Evolutionary conservation across 1,284 basidiomycete species (phyloP).

Genomic region (Stygiomarasmius scandens): DNA sequence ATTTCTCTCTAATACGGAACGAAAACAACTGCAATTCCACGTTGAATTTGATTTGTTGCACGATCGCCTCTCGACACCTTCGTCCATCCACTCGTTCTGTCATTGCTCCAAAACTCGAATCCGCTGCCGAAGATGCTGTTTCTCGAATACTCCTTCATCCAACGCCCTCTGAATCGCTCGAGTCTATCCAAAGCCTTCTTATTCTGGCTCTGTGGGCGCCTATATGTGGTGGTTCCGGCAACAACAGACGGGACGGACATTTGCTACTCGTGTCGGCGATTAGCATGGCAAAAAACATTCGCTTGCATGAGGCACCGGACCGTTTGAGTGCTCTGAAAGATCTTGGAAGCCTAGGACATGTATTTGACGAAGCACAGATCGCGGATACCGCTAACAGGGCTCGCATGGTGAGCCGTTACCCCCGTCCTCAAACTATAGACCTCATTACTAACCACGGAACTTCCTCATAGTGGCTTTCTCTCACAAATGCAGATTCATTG

Average conservation of each 20-base stretch:
- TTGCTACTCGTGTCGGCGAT: conserved; percentile 10
- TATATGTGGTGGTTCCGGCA: neutral
- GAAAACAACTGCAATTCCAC: conserved; percentile 1
- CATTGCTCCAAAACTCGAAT: conserved; percentile 9
- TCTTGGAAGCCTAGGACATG: neutral
- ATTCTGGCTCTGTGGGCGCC: conserved; percentile 15
- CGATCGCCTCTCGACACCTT: conserved; percentile 14
- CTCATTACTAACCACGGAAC: neutral
- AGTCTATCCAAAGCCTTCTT: conserved; percentile 15
- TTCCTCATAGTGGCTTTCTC: conserved; percentile 6
- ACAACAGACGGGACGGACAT: conserved; percentile 9
- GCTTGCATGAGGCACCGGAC: conserved; percentile 7
- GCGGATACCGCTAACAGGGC: neutral
- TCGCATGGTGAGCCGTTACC: conserved; percentile 1
- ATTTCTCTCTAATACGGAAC: conserved; percentile 8
- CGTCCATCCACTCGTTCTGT: neutral
- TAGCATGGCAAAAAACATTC: conserved; percentile 11
- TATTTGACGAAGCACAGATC: conserved; percentile 1
- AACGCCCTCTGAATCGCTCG: conserved; percentile 5
- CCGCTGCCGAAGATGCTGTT: conserved; percentile 10
- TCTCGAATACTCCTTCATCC: conserved; percentile 13
- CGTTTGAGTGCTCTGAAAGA: neutral
- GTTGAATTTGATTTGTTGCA: conserved; percentile 16
- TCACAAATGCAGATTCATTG: conserved; percentile 9
- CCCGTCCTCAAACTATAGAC: neutral